Conservation (phyloP, 768 basidiomycete genomes). For the Cystofilobasidium macerans region DNA sequence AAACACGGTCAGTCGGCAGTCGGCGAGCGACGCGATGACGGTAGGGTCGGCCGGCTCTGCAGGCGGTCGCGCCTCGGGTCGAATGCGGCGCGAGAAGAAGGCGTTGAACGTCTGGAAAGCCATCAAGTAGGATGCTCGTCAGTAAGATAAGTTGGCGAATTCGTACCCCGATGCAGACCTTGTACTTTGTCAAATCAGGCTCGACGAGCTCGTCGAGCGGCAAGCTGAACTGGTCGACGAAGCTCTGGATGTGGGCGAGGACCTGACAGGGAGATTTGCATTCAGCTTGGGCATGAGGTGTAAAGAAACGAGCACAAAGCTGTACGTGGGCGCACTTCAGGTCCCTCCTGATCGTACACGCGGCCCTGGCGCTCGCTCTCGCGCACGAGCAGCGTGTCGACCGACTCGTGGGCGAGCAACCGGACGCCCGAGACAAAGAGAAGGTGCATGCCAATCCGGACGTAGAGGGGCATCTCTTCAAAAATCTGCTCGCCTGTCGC, state of each 20-base stretch:
- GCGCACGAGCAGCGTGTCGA: slow-evolving; percentile 5
- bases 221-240: slow-evolving; percentile 42
- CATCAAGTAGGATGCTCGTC: not conserved
- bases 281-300: too few relatives aligned
- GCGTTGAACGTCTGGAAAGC: slow-evolving; percentile 52
- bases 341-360: slow-evolving; percentile 30
- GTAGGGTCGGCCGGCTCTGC: slow-evolving; percentile 47
- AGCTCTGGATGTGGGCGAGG: slow-evolving; percentile 37
- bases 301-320: too few relatives aligned
- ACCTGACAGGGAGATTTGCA: too few relatives aligned
- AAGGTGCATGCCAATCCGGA: slow-evolving; percentile 50
- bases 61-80: slow-evolving; percentile 52
- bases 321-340: slow-evolving; percentile 25
- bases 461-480: slow-evolving; percentile 63
- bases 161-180: slow-evolving; percentile 9
- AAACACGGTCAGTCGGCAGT: slow-evolving; percentile 64
- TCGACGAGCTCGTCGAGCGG: slow-evolving; percentile 52
- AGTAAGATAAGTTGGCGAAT: not conserved
- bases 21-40: slow-evolving; percentile 56
- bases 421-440: slow-evolving; percentile 46
- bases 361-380: slow-evolving; percentile 6
- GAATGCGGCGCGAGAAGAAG: slow-evolving; percentile 61
- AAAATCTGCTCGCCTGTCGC: slow-evolving; percentile 47
- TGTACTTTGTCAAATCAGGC: slow-evolving; percentile 53
- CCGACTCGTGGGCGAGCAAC: not conserved